These are phyloP conservation scores for Fusarium chaquense DNA, from an alignment of 2,329 filamentous ascomycete genomes.

Conservation along the genomic window DNA sequence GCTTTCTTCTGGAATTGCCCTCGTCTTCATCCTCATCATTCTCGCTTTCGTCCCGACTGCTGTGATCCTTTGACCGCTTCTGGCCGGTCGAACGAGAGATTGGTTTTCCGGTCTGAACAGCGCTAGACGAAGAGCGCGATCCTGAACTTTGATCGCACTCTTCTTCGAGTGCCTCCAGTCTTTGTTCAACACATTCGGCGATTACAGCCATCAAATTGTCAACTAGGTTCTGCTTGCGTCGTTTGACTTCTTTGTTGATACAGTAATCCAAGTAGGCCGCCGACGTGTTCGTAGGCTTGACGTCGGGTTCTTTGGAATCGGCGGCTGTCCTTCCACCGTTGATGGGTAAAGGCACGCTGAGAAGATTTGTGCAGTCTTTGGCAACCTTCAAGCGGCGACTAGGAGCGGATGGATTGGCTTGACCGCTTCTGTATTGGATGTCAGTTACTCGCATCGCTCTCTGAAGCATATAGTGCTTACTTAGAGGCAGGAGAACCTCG, in stretches of 20 bases:
- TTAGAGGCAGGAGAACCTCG: constrained; percentile 40
- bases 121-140: constrained; percentile 35
- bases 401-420: constrained; percentile 24
- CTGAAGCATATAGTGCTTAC: constrained; percentile 12
- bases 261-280: constrained; percentile 40
- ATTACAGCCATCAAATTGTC: constrained; percentile 34
- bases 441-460: not conserved
- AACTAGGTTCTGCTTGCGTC: constrained; percentile 26
- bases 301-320: constrained; percentile 36
- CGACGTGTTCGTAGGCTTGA: constrained; percentile 47
- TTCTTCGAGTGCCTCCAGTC: constrained; percentile 41
- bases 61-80: constrained; percentile 35
- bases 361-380: constrained; percentile 23
- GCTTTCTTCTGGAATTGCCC: constrained; percentile 48
- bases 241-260: constrained; percentile 26
- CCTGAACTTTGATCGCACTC: constrained; percentile 27
- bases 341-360: constrained; percentile 39
- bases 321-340: constrained; percentile 39
- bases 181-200: constrained; percentile 34
- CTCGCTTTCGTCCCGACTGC: constrained; percentile 48
- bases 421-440: constrained; percentile 20
- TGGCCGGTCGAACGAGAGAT: constrained; percentile 28
- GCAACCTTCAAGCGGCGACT: constrained; percentile 24
- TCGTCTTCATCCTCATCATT: constrained; percentile 46
- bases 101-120: constrained; percentile 16